Base-by-base conservation (phyloP, 176 grass and related monocot species). In the Puccinellia tenuiflora region DNA sequence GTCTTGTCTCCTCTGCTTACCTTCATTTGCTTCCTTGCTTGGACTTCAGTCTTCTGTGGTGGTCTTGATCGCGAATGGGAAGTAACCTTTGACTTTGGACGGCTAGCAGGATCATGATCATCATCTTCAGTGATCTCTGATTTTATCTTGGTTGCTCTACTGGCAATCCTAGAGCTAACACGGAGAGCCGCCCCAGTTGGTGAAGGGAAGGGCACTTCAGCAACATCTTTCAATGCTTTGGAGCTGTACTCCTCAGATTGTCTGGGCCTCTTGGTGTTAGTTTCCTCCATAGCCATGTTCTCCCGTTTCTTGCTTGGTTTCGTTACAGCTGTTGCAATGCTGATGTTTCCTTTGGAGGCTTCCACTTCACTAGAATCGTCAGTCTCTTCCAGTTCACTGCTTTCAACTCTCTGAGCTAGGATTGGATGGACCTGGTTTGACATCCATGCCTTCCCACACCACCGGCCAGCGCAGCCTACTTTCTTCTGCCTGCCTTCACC, bases 381-480 rank as follows among this genome's bases (percentile, higher is more conserved):
- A 60, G 50, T 4, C 77, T 85, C 79, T 47, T 93, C 85, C 12
- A 40, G 43, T 21, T 93, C 85, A 33, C 74, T 73, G 70, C 21
- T 77, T 95, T 83, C 88, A 61, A 55, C 62, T 78, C 73, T 90
- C 37, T 75, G 70, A 76, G 86, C 83, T 79, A 98, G 72, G 82
- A 78, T 83, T 52, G 92, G 89, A 76, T 98, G 96, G 24, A 98
- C 96, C 83, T 98, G 93, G 77, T 92, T 88, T 68, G 87, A 82
- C 83, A 90, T 89, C 96, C 96, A 98, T 79, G 82, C 88, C 86
- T 93, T 95, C 40, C 96, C 96, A 63, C 96, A 98, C 96, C 96
- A 95, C 33, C 86, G 86, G 17, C 96, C 96, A 75, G 83, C 90
- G 56, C 91, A 34, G 28, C 83, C 80, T 83, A 84, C 48, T 84